phyloP scores from a whole-genome alignment of 2,329 filamentous ascomycete genomes.

The Nigrospora osmanthi region DNA sequence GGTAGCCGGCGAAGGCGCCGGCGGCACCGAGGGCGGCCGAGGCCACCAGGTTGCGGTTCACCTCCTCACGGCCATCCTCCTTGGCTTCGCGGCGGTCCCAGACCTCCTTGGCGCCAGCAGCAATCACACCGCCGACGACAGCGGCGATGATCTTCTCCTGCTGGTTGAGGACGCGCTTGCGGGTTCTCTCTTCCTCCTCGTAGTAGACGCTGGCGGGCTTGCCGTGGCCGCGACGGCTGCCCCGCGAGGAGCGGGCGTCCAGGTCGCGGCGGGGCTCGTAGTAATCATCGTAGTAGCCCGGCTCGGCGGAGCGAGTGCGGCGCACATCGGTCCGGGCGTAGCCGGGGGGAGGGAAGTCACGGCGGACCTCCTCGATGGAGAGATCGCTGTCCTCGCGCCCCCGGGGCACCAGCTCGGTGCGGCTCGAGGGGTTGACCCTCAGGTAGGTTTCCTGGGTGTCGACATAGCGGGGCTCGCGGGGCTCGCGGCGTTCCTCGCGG shows the following conservation, averaged over 20 bases:
- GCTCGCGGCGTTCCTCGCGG: slow-evolving; percentile 24
- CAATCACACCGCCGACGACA: slow-evolving; percentile 55
- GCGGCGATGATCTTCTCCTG: slow-evolving; percentile 61
- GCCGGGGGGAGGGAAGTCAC: slow-evolving; percentile 74
- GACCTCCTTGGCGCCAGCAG: slow-evolving; percentile 59
- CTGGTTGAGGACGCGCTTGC: slow-evolving; percentile 47
- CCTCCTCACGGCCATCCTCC: slow-evolving; percentile 33
- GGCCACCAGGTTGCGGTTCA: slow-evolving; percentile 51
- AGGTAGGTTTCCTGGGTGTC: slow-evolving; percentile 43
- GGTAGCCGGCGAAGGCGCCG: slow-evolving; percentile 56
- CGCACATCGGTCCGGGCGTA: slow-evolving; percentile 40
- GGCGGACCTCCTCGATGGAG: slow-evolving; percentile 72
- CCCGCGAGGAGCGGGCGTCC: slow-evolving; percentile 13
- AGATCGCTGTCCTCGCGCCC: slow-evolving; percentile 66
- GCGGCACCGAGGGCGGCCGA: slow-evolving; percentile 56
- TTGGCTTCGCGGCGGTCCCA: slow-evolving; percentile 55
- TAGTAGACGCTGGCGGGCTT: slow-evolving; percentile 40
- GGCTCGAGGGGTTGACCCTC: slow-evolving; percentile 33
- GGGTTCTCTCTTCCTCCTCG: slow-evolving; percentile 50
- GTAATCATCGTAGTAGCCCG: slow-evolving; percentile 52
- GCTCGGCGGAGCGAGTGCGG: slow-evolving; percentile 57
- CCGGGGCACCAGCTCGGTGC: slow-evolving; percentile 45
- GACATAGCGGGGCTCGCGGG: slow-evolving; percentile 43
- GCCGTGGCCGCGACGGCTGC: slow-evolving; percentile 33
- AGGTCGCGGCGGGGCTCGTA: slow-evolving; percentile 34